Evolutionary conservation across 306 rosid species (phyloP).

Genomic region (Potentilla sterilis): DNA sequence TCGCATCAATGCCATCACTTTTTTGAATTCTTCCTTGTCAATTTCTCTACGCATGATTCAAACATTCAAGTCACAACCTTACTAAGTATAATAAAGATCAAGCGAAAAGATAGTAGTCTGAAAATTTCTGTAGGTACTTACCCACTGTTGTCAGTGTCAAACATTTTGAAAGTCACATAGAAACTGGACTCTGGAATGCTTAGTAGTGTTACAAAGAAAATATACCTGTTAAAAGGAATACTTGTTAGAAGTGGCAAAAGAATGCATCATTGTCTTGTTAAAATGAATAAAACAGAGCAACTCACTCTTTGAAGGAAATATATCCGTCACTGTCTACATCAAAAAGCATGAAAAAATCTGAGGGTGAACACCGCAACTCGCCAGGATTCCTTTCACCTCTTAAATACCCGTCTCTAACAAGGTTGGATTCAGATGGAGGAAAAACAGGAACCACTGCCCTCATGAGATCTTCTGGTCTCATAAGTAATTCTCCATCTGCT

Average conservation of each 20-base stretch:
- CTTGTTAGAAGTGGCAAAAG: not conserved
- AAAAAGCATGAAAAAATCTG: conserved; percentile 82
- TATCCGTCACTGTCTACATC: conserved; percentile 70
- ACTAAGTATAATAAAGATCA: not conserved
- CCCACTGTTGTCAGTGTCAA: conserved; percentile 73
- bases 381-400: conserved; percentile 87
- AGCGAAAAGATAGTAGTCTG: not conserved
- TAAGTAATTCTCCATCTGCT: conserved; percentile 66
- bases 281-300: not conserved
- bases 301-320: conserved; percentile 92
- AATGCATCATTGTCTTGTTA: not conserved
- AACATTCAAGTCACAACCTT: conserved; percentile 7
- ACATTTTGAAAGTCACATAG: conserved; percentile 73
- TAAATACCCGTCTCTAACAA: conserved; percentile 87
- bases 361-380: conserved; percentile 62
- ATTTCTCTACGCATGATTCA: conserved; percentile 47
- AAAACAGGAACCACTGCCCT: conserved; percentile 94
- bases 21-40: conserved; percentile 82
- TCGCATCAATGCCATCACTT: conserved; percentile 94
- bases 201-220: conserved; percentile 79
- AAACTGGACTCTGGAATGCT: conserved; percentile 91
- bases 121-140: conserved; percentile 36
- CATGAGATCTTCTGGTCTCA: conserved; percentile 86
- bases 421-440: conserved; percentile 92
- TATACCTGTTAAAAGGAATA: conserved; percentile 59